These are phyloP conservation scores for Tolypocladium tropicale DNA, from an alignment of 2,329 filamentous ascomycete genomes.

Conservation along the genomic window DNA sequence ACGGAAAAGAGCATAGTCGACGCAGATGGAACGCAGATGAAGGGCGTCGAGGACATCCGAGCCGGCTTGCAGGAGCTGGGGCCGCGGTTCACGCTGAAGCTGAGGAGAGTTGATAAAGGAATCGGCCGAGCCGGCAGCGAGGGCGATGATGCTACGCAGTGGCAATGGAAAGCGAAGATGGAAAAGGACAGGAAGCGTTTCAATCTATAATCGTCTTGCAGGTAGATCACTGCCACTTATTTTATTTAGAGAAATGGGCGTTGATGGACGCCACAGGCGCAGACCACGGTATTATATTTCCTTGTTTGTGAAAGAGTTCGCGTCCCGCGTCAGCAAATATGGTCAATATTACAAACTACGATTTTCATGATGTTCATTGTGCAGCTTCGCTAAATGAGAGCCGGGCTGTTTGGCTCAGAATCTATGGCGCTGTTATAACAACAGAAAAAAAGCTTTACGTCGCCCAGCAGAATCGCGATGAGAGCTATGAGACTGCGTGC, in stretches of 20 bases:
- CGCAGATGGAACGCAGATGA: slow-evolving; percentile 71
- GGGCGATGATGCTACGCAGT: slow-evolving; percentile 69
- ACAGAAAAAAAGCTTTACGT: too few species aligned
- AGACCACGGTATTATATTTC: background rate
- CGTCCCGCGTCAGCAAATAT: background rate
- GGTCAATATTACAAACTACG: background rate
- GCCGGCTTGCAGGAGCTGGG: slow-evolving; percentile 87
- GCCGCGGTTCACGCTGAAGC: slow-evolving; percentile 64
- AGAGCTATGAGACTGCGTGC: too few species aligned
- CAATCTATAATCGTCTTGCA: slow-evolving; percentile 53
- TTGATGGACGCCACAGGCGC: background rate
- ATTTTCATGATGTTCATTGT: background rate
- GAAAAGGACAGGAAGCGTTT: slow-evolving; percentile 92
- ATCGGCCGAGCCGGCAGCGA: slow-evolving; percentile 60
- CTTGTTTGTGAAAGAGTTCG: background rate
- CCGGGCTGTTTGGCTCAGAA: too few species aligned
- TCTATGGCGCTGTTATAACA: too few species aligned
- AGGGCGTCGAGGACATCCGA: slow-evolving; percentile 75
- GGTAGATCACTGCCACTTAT: background rate
- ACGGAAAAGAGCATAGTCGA: slow-evolving; percentile 81
- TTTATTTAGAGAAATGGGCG: background rate
- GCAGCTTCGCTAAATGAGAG: background rate
- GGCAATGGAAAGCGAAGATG: slow-evolving; percentile 94
- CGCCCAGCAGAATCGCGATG: too few species aligned
- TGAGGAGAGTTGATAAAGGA: slow-evolving; percentile 84